phyloP scores from a whole-genome alignment of 257 asterid genomes.

The Marsdenia floribunda region DNA sequence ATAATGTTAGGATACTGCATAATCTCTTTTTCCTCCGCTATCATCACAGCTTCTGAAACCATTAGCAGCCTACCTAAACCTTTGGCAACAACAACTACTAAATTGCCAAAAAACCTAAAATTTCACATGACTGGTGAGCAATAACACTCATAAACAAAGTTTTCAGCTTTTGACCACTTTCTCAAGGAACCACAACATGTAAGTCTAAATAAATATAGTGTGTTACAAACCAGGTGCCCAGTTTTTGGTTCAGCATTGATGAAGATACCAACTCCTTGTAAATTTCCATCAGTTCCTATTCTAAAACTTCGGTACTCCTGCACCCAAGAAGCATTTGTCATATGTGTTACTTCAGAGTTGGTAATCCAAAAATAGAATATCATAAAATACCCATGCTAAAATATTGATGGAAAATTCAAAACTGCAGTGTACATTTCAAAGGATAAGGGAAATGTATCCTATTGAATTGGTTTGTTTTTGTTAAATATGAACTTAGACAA shows the following conservation, averaged over 20 bases:
- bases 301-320: constrained; percentile 94
- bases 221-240: constrained; percentile 68
- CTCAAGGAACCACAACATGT: neutral
- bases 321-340: constrained; percentile 10
- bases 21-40: neutral
- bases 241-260: constrained; percentile 65
- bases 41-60: neutral
- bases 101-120: neutral
- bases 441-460: neutral
- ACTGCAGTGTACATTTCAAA: neutral
- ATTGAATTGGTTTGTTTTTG: neutral
- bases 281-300: constrained; percentile 87
- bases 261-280: constrained; percentile 95
- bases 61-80: neutral
- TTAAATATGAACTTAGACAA: neutral
- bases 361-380: neutral
- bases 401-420: neutral
- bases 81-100: neutral
- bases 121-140: neutral
- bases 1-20: neutral
- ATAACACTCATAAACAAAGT: neutral
- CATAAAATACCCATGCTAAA: neutral
- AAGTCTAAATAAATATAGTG: neutral
- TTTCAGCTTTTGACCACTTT: neutral
- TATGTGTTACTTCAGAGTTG: neutral